phyloP scores from a whole-genome alignment of 2,329 filamentous ascomycete genomes.

The Huntiella omanensis region DNA sequence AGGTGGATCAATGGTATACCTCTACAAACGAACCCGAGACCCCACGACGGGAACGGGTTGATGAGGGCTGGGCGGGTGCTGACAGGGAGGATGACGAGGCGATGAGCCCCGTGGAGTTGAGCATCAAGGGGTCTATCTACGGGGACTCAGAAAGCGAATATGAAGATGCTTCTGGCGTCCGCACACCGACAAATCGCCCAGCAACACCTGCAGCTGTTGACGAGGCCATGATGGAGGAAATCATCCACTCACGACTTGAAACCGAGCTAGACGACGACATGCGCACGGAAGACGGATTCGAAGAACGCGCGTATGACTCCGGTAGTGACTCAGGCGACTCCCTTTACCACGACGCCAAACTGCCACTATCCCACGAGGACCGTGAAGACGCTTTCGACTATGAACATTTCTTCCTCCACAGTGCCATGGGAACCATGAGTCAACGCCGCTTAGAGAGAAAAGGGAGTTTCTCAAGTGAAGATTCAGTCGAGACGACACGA shows the following conservation, averaged over 20 bases:
- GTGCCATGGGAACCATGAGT: constrained; percentile 64
- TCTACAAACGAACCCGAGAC: constrained; percentile 16
- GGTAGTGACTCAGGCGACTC: constrained; percentile 46
- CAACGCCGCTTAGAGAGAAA: constrained; percentile 27
- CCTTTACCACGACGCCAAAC: constrained; percentile 42
- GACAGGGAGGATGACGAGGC: constrained; percentile 6
- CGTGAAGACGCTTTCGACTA: constrained; percentile 93
- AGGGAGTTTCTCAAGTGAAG: constrained; percentile 38
- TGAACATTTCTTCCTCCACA: constrained; percentile 87
- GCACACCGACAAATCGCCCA: constrained; percentile 3
- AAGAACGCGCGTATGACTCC: constrained; percentile 21
- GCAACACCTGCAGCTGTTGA: constrained; percentile 4
- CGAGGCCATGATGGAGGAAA: neutral
- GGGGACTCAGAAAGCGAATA: constrained; percentile 15
- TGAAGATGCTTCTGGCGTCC: constrained; percentile 12
- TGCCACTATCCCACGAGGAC: constrained; percentile 66
- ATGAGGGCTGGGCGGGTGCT: constrained; percentile 2
- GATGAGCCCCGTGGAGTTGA: constrained; percentile 9
- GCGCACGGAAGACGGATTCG: constrained; percentile 20
- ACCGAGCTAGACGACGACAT: constrained; percentile 23
- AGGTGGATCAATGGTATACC: constrained; percentile 33
- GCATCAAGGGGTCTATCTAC: neutral
- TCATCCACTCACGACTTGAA: constrained; percentile 8
- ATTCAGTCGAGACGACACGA: constrained; percentile 42
- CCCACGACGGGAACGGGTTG: constrained; percentile 9